These are phyloP conservation scores for Bruguiera sexangula DNA, from an alignment of 345 rosid genomes.

Conservation along the genomic window DNA sequence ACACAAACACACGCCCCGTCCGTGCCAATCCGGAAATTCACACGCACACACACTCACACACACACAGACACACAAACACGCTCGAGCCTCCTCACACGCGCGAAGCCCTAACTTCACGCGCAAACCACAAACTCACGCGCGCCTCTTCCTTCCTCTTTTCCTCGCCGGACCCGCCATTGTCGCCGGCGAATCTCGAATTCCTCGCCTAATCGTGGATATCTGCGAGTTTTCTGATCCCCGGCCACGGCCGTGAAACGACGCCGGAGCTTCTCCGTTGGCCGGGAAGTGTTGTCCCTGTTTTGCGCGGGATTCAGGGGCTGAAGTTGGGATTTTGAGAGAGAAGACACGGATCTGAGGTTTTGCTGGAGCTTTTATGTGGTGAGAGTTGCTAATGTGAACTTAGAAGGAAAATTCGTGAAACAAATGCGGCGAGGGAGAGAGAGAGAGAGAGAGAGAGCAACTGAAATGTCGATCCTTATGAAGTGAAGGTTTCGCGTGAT, in stretches of 20 bases:
- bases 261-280: constrained; percentile 27
- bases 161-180: constrained; percentile 31
- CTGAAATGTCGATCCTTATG: constrained; percentile 9
- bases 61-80: constrained; percentile 45
- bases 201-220: constrained; percentile 1
- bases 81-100: constrained; percentile 62
- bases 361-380: constrained; percentile 4
- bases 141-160: constrained; percentile 23
- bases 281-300: constrained; percentile 2
- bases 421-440: constrained; percentile 1
- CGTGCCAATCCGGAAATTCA: constrained; percentile 58
- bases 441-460: neutral
- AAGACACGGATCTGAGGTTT: constrained; percentile 16
- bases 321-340: constrained; percentile 15
- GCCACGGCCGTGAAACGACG: constrained; percentile 15
- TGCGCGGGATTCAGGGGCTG: neutral
- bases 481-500: constrained; percentile 13
- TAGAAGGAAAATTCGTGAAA: constrained; percentile 4
- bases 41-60: constrained; percentile 35
- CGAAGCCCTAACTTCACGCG: constrained; percentile 46
- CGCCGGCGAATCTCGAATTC: constrained; percentile 38
- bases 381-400: neutral
- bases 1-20: constrained; percentile 57
- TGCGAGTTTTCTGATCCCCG: neutral
- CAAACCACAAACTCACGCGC: constrained; percentile 46